Percentiles rank a stretch among this genome's conserved stretches.
Evolutionary conservation across 1,284 basidiomycete genomes (phyloP).

Genomic region (Tilletia setariae): DNA sequence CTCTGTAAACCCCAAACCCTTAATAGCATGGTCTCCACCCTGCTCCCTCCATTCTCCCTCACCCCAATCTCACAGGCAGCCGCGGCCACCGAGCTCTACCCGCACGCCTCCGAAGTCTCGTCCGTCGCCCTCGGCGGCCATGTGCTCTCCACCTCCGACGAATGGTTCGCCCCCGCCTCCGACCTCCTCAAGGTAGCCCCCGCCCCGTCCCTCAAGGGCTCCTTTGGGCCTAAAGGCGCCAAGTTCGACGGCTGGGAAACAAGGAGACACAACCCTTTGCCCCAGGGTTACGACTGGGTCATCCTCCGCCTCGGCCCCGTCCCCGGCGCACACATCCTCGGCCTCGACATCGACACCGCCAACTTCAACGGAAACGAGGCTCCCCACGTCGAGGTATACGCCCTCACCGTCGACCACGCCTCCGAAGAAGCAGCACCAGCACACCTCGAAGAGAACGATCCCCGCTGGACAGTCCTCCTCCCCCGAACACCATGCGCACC

Average conservation of each 20-base stretch:
- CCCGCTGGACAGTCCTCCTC: slow-evolving; percentile 40
- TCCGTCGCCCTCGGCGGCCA: slow-evolving; percentile 77
- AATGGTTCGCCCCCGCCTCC: slow-evolving; percentile 86
- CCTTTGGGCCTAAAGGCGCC: slow-evolving; percentile 92
- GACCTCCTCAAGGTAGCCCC: slow-evolving; percentile 68
- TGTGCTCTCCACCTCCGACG: slow-evolving; percentile 78
- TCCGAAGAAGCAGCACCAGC: slow-evolving; percentile 30
- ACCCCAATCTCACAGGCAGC: neutral
- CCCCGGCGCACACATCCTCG: slow-evolving; percentile 66
- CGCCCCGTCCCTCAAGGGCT: slow-evolving; percentile 68
- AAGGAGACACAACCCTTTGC: slow-evolving; percentile 75
- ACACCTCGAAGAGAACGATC: slow-evolving; percentile 28
- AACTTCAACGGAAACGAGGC: slow-evolving; percentile 92
- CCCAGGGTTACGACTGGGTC: slow-evolving; percentile 72
- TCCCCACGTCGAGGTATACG: slow-evolving; percentile 41
- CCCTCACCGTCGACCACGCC: slow-evolving; percentile 26
- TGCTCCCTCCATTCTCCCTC: neutral
- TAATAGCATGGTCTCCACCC: no score
- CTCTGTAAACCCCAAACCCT: no score
- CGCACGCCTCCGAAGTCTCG: slow-evolving; percentile 68
- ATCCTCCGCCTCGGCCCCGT: slow-evolving; percentile 81
- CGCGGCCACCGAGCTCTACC: neutral
- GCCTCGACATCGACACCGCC: slow-evolving; percentile 93
- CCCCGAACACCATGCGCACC: slow-evolving; percentile 62
- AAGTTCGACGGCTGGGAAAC: slow-evolving; percentile 94